Percentiles rank a stretch among this genome's conserved stretches.
Conservation (phyloP, 768 basidiomycete genomes). For the Leccinellum rugosiceps region DNA sequence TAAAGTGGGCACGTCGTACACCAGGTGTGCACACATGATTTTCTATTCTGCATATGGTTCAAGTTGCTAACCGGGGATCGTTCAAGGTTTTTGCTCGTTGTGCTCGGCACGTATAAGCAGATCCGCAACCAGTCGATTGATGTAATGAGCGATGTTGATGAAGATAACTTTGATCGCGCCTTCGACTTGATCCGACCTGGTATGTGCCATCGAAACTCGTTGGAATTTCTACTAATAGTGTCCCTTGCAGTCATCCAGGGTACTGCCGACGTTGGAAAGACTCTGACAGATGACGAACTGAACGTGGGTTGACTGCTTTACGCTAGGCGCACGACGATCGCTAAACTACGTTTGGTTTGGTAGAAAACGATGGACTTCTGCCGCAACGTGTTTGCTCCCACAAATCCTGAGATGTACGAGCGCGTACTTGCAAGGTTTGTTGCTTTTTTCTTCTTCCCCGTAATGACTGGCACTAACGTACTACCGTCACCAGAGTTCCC, state of each 20-base stretch:
- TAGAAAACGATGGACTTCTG: slow-evolving; percentile 14
- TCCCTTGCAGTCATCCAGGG: slow-evolving; percentile 7
- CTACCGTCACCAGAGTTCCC: background rate
- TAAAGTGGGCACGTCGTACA: slow-evolving; percentile 10
- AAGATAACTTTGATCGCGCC: slow-evolving; percentile 12
- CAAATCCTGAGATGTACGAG: slow-evolving; percentile 5
- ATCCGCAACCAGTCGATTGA: slow-evolving; percentile 9
- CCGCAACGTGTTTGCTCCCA: slow-evolving; percentile 3
- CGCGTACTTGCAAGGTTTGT: background rate
- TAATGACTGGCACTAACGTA: background rate
- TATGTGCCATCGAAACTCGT: background rate
- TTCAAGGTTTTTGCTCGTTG: slow-evolving; percentile 7
- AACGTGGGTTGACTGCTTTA: background rate
- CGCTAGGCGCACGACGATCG: background rate
- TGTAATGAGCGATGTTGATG: slow-evolving; percentile 9
- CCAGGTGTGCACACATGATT: background rate
- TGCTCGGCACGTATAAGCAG: slow-evolving; percentile 12
- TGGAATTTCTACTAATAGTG: background rate
- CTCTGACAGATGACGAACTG: slow-evolving; percentile 8
- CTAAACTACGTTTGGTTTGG: background rate
- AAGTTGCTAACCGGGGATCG: background rate
- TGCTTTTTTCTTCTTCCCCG: background rate
- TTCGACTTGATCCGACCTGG: slow-evolving; percentile 11
- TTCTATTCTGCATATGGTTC: background rate
- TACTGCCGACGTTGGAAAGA: slow-evolving; percentile 2